Percentiles rank a stretch among this genome's conserved stretches.
These are phyloP conservation scores for Dioscorea dumetorum DNA, from an alignment of 106 monocot genomes.

Conservation along the genomic window DNA sequence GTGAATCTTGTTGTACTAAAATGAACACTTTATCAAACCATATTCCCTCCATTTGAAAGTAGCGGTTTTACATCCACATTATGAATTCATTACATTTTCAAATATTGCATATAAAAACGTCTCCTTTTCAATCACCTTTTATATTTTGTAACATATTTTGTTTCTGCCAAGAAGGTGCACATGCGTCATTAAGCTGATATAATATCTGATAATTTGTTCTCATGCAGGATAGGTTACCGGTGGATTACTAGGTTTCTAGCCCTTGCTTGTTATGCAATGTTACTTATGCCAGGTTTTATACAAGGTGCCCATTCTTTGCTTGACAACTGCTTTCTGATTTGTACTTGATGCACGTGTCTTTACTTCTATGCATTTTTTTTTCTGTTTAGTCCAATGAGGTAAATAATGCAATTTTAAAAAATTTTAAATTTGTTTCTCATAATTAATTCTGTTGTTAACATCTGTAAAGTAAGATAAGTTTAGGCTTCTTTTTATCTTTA, in stretches of 20 bases:
- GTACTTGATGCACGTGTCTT: not conserved
- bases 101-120: not conserved
- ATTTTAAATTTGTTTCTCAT: no score
- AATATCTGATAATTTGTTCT: constrained; percentile 12
- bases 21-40: not conserved
- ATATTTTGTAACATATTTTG: not conserved
- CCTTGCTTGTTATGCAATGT: constrained; percentile 74
- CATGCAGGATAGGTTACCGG: constrained; percentile 81
- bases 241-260: constrained; percentile 91
- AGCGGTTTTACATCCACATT: not conserved
- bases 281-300: constrained; percentile 94
- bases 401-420: no score
- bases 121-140: not conserved
- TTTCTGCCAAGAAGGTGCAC: no score
- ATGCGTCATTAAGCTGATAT: not conserved
- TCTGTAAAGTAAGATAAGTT: no score
- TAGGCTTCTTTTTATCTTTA: constrained; percentile 3
- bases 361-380: no score
- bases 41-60: not conserved
- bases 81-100: not conserved
- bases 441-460: no score
- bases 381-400: no score
- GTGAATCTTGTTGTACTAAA: no score
- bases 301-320: constrained; percentile 52
- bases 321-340: not conserved